Evolutionary conservation across 2,329 filamentous ascomycete species (phyloP), one percentile per base, ranked within the genome.

Genomic region (Endothia cerciana): DNA sequence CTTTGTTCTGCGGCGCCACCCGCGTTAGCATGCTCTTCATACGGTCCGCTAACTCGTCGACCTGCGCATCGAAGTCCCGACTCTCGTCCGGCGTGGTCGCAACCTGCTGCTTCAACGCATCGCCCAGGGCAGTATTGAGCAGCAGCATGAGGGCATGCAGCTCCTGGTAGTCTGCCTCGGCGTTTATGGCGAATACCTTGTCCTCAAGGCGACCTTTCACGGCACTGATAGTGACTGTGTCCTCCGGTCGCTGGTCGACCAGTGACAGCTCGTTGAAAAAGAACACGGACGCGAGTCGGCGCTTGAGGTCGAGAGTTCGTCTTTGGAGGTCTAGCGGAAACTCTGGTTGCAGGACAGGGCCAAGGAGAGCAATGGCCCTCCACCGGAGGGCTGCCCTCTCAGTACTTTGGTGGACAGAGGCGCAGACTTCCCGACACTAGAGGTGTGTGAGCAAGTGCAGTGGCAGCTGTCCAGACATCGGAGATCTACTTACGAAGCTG

Each of bases 1-100:
- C 87, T 55, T 92, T 90, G 49, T 91, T 92, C 1, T 89, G 85
- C 72, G 93, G 91, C 66, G 89, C 85, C 72, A 97, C 96, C 47
- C 83, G 84, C 65, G 81, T 80, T 76, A 82, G 83, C 40, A 88
- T 78, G 19, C 78, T 75, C 69, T 89, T 87, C 61, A 96, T 80
- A 41, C 80, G 81, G 22, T 78, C 77, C 1, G 87, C 82, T 4
- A 97, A 81, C 28, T 78, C 80, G 75, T 97, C 93, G 41, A 97
- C 81, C 13, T 88, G 82, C 6, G 79, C 76, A 73, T 97, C 92
- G 80, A 94, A 97, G 3, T 78, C 68, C 57, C 11, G 60, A 38
- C 55, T 41, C 36, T 41, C 41, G 22, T 57, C 57, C 28, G 56
- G 33, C 17, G 47, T 36, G 13, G 40, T 30, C 22, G 43, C 40